Base-by-base conservation (phyloP, 2,329 filamentous ascomycete genomes). In the Colletotrichum chrysophilum region DNA sequence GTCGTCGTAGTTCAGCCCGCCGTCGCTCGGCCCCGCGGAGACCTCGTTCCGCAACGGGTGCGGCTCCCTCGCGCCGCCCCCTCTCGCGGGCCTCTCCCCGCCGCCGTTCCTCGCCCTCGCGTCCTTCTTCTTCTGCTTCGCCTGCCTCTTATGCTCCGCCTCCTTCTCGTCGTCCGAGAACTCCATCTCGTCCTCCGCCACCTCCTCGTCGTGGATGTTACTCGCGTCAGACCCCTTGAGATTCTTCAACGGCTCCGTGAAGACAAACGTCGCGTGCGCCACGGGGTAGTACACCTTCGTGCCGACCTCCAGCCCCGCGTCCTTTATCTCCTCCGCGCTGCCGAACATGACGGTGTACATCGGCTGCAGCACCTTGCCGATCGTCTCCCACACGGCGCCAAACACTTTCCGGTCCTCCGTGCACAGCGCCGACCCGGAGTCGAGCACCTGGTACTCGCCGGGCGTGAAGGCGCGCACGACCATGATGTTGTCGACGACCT, bases 111-210 rank as follows among this genome's bases (percentile, higher is more conserved):
- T 88, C 26, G 70, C 61, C n/a, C 66, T 16, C 68, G 85, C 86
- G 76, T 87, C 87, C 81, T 88, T 91, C 80, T 90, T 91, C 84
- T 93, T 93, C 77, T 92, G 89, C 85, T 96, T 96, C 68, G 92
- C 80, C 75, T 90, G 89, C 72, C 91, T 87, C 86, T 94, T 97
- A 82, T 95, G 92, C 79, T 96, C 95, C 9, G 94, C 94, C 84
- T 99, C 97, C 79, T 95, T 94, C 85, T 99, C 97, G 80, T 99
- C 97, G 79, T 99, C 97, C 0, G 96, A 98, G 83, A 98, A 98
- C 82, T 98, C 97, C 79, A 95, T 91, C 82, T 98, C 96, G 48
- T 98, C 95, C 36, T 94, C 93, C 18, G 87, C 92, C 9, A 96
- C 90, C 85, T 98, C 96, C 83, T 99, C 97, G 79, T 98, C 97